These are phyloP conservation scores for Parascedosporium putredinis DNA, from an alignment of 2,329 filamentous ascomycete species.

Conservation along the genomic window DNA sequence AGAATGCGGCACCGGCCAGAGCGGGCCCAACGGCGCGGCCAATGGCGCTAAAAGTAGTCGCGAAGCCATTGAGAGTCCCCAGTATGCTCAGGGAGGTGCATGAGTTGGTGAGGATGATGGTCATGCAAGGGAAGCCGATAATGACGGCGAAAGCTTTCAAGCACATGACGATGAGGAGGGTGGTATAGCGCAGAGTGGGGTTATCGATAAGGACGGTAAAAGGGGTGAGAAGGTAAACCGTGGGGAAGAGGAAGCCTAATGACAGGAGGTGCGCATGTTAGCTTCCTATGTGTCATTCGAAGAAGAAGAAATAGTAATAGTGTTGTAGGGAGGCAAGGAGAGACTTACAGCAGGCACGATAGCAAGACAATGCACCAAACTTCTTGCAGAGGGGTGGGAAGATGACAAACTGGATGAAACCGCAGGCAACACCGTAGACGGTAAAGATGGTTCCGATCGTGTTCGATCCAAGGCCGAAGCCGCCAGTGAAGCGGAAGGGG, in stretches of 20 bases:
- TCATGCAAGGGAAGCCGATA: slow-evolving; percentile 80
- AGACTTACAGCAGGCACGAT: slow-evolving; percentile 50
- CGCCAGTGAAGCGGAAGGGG: slow-evolving; percentile 74
- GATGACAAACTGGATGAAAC: slow-evolving; percentile 73
- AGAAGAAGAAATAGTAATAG: background rate
- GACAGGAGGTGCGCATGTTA: too few species aligned
- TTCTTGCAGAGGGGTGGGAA: slow-evolving; percentile 67
- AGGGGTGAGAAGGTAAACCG: slow-evolving; percentile 72
- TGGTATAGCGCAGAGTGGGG: slow-evolving; percentile 39
- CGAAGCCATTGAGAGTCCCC: slow-evolving; percentile 84
- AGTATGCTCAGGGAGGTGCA: slow-evolving; percentile 65
- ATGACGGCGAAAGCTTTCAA: slow-evolving; percentile 67
- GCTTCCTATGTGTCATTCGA: too few species aligned
- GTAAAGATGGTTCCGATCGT: slow-evolving; percentile 81
- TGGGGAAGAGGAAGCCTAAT: slow-evolving; percentile 52
- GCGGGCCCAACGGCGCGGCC: slow-evolving; percentile 74
- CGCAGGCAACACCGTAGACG: slow-evolving; percentile 67
- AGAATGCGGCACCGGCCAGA: slow-evolving; percentile 61
- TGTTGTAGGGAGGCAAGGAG: background rate
- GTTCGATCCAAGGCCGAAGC: slow-evolving; percentile 63
- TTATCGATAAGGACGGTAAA: slow-evolving; percentile 59
- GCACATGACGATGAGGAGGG: slow-evolving; percentile 59
- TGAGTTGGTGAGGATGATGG: slow-evolving; percentile 84
- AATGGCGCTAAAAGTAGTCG: slow-evolving; percentile 70
- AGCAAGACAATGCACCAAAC: slow-evolving; percentile 66